Base-by-base conservation (phyloP, 2,329 filamentous ascomycete species). In the Leptosphaerulina australis region DNA sequence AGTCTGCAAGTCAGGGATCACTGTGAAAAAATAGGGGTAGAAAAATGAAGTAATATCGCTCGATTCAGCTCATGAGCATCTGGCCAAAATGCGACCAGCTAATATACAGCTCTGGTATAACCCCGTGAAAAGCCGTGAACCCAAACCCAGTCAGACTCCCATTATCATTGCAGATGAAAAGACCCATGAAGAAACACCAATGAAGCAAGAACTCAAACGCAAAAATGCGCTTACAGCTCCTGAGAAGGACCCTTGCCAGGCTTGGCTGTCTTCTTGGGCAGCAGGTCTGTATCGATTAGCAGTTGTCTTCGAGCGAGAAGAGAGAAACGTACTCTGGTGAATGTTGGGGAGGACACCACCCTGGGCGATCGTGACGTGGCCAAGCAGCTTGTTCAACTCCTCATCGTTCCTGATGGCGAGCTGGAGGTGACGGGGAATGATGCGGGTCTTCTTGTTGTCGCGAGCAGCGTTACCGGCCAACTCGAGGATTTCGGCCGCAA, bases 381-480 rank as follows among this genome's bases (percentile, higher is more conserved):
- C 92, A 62, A 96, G 84, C 58, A 96, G 88, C 86, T 96, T 97
- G 89, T 97, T 97, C 89, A 97, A 79, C 81, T 99, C 94, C 85
- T 97, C 93, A 78, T 97, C 93, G 82, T 97, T 97, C 74, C 94
- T 88, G 83, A 99, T 99, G 79, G 94, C 94, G 68, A 99, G 91
- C 83, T 99, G 94, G 37, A 99, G 86, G 80, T 99, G 94, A 79
- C 94, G 91, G 63, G 94, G 94, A 56, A 97, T 99, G 82, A 99
- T 99, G 88, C 94, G 92, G 62, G 93, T 99, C 89, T 97, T 97
- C 90, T 99, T 99, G 88, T 97, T 97, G 82, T 99, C 94, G 70
- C 94, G 93, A 60, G 94, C 94, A 71, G 94, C 94, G 79, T 99
- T 99, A 70, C 94, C 94, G 77, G 94, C 94, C 81, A 99, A 82